Percentiles rank a stretch among this genome's conserved stretches.
Evolutionary conservation across 495 filamentous ascomycete genomes (phyloP).

Genomic region (Bryoglossum gracile): DNA sequence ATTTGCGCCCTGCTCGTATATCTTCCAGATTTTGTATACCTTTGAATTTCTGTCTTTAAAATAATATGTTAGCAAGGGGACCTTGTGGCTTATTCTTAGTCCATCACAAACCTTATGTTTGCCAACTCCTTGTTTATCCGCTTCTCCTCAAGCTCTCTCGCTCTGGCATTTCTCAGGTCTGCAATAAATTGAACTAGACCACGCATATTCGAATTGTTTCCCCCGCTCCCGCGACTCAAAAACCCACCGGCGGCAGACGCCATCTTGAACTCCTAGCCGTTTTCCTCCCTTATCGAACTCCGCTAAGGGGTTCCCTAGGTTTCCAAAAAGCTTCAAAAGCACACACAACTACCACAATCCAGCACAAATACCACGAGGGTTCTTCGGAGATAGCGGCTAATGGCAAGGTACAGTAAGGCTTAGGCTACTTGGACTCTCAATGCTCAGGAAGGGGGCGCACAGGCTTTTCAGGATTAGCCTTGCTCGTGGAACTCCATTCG

Average conservation of each 20-base stretch:
- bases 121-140: constrained; percentile 98
- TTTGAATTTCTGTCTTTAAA: constrained; percentile 66
- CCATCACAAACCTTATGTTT: constrained; percentile 68
- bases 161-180: constrained; percentile 89
- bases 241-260: constrained; percentile 51
- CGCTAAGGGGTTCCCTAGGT: too few species aligned
- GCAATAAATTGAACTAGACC: constrained; percentile 97
- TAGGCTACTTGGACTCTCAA: background rate
- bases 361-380: background rate
- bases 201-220: constrained; percentile 65
- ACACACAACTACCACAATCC: too few species aligned
- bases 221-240: constrained; percentile 49
- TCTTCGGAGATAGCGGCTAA: background rate
- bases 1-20: background rate
- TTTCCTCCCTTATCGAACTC: too few species aligned
- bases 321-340: too few species aligned
- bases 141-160: constrained; percentile 95
- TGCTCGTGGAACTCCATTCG: constrained; percentile 22
- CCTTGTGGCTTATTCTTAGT: background rate
- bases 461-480: constrained; percentile 14
- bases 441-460: background rate
- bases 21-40: constrained; percentile 31
- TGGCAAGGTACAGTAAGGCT: background rate
- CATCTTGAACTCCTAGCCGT: constrained; percentile 35
- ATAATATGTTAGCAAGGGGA: background rate